These are phyloP conservation scores for Aspergillus bridgeri DNA, from an alignment of 495 filamentous ascomycete species.

Conservation along the genomic window DNA sequence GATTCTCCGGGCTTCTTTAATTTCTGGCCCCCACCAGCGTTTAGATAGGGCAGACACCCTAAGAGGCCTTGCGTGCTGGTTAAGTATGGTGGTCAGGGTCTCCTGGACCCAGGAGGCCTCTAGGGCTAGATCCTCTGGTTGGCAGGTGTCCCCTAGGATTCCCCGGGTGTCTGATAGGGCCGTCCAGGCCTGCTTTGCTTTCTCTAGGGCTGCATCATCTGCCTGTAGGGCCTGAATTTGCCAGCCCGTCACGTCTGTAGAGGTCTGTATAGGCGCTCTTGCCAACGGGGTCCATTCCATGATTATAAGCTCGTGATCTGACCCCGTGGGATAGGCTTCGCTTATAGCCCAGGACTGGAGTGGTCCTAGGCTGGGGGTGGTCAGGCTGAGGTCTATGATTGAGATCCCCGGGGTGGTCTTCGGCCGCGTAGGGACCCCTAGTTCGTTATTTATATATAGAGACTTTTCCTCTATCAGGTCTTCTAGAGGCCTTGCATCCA, in stretches of 20 bases:
- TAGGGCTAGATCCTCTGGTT: too few relatives aligned
- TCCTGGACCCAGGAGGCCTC: too few relatives aligned
- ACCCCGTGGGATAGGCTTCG: neutral
- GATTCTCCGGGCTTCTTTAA: too few relatives aligned
- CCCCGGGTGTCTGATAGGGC: neutral
- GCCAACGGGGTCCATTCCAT: neutral
- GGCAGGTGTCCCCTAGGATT: too few relatives aligned
- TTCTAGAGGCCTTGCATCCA: too few relatives aligned
- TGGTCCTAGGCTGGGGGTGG: neutral
- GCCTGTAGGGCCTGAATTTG: neutral
- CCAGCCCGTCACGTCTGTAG: neutral
- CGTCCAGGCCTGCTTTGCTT: neutral
- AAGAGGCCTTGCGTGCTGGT: too few relatives aligned
- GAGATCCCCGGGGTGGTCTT: slow-evolving; percentile 2
- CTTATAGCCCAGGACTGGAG: slow-evolving; percentile 11
- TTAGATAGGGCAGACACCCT: too few relatives aligned
- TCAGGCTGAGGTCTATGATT: neutral
- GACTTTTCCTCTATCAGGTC: neutral
- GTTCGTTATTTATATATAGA: slow-evolving; percentile 1
- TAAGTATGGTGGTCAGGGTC: too few relatives aligned
- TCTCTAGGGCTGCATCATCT: neutral
- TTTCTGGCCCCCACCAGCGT: too few relatives aligned
- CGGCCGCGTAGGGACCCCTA: neutral
- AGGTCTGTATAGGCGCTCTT: neutral
- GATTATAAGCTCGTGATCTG: neutral